phyloP scores from a whole-genome alignment of 441 rosid genomes.

The Bruguiera hainesii region DNA sequence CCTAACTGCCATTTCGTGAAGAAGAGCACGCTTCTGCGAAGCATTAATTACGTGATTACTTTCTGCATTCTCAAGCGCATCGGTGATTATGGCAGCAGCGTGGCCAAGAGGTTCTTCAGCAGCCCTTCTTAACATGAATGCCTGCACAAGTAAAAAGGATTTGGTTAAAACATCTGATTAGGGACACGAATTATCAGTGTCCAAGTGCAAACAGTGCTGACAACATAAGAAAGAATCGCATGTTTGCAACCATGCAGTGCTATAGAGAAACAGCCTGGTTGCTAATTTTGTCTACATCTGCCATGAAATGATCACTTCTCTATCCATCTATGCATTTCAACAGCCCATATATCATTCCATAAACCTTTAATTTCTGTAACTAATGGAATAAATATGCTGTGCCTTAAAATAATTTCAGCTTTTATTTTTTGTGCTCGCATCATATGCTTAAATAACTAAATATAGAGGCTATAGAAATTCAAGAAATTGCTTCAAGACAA shows the following conservation, averaged over 20 bases:
- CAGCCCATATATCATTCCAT: no score
- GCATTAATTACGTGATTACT: slow-evolving; percentile 74
- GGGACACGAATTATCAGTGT: background rate
- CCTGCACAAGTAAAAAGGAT: slow-evolving; percentile 41
- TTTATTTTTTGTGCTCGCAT: no score
- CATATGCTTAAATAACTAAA: no score
- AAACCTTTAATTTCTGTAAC: no score
- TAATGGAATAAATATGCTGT: no score
- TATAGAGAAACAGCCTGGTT: no score
- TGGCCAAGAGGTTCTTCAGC: slow-evolving; percentile 95
- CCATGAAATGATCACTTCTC: no score
- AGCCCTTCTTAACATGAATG: slow-evolving; percentile 84
- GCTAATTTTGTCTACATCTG: no score
- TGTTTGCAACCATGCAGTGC: background rate
- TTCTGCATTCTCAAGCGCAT: slow-evolving; percentile 90
- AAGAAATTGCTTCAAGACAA: no score
- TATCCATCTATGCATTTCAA: no score
- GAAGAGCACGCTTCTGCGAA: slow-evolving; percentile 82
- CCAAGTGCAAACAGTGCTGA: background rate
- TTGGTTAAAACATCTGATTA: background rate
- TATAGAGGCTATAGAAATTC: no score
- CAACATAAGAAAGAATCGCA: background rate
- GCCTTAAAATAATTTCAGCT: no score
- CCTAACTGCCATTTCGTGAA: slow-evolving; percentile 93
- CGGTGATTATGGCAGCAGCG: slow-evolving; percentile 88